Conservation (phyloP, 176 grass and related monocot species). For the Carex kokanica region DNA sequence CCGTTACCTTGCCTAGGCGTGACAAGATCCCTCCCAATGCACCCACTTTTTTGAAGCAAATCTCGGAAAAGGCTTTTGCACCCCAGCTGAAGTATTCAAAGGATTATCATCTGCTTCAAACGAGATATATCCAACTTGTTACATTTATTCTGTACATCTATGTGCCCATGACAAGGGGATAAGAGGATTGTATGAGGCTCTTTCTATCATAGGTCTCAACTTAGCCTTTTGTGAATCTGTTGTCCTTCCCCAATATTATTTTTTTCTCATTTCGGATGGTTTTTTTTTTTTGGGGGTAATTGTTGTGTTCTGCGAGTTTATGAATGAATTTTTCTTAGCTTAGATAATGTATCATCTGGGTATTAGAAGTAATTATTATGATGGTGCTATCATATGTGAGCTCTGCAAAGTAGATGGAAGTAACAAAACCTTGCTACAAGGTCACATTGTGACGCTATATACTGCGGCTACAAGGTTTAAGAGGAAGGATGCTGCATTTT, state of each 20-base stretch:
- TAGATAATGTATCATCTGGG: slow-evolving; percentile 1
- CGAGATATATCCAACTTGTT: not conserved
- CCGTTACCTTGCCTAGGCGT: slow-evolving; percentile 57
- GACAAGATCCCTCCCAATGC: not conserved
- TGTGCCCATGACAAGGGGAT: not conserved
- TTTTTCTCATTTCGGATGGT: not conserved
- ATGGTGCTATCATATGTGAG: not conserved
- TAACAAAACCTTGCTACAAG: not conserved
- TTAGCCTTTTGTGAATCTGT: not conserved
- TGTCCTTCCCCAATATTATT: not conserved
- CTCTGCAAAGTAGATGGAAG: not conserved
- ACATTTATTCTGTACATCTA: slow-evolving; percentile 6
- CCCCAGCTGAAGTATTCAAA: not conserved
- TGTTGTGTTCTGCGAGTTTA: slow-evolving; percentile 15
- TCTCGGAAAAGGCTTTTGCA: not conserved
- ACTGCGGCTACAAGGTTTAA: too few species aligned
- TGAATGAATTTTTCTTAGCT: slow-evolving; percentile 10
- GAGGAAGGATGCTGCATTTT: too few species aligned
- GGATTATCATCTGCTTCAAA: not conserved
- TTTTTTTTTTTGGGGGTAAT: too few species aligned
- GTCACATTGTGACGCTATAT: too few species aligned
- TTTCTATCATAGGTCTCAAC: not conserved
- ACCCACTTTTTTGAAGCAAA: not conserved
- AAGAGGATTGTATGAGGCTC: not conserved
- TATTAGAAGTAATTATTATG: not conserved